Evolutionary conservation across 129 eudicot genomes (phyloP), one percentile per base, ranked within the genome.

Genomic region (Rutidosis leptorrhynchoides): DNA sequence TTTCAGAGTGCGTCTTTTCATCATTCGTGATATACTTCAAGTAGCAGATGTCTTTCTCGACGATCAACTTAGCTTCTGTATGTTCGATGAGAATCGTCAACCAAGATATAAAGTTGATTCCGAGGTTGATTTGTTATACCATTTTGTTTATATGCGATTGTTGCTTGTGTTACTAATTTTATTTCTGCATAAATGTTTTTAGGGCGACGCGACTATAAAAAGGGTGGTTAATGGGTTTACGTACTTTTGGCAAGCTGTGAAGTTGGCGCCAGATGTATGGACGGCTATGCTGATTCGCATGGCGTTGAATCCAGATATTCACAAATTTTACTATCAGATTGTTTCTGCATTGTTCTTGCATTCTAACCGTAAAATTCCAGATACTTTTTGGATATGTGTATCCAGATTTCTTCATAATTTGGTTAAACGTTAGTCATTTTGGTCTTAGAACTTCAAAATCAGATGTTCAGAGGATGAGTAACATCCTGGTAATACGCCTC

Each of bases 201-300:
- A 93, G 98, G 91, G 63, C 4, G 67, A 69, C 25, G 84, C 71
- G 20, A 81, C 71, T 77, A 71, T 83, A 0, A 22, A 17, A 73
- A 82, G 98, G 71, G 85, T 88, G 77, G 54, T 79, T 43, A 79
- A 69, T 9, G 98, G 96, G 27, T 71, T 88, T 29, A 25, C 46
- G 29, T 88, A 81, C 53, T 77, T 93, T 42, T 66, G 80, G 79
- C 83, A 84, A 52, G 98, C 96, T 21, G 81, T 93, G 69, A 82
- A 49, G 76, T 62, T 88, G 72, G 95, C 98, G 51, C 98, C 98
- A 11, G 95, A 93, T 67, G 70, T 74, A 14, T 93, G 98, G 98
- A 51, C 79, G 11, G 90, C 95, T 20, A 93, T 93, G 98, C 75
- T 87, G 52, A 66, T 89, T 14, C 98, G 96, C 32, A 62, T 90